Evolutionary conservation across 371 early-diverging fungal genomes (phyloP), one percentile per base, ranked within the genome.

Genomic region (Globomyces sp.): DNA sequence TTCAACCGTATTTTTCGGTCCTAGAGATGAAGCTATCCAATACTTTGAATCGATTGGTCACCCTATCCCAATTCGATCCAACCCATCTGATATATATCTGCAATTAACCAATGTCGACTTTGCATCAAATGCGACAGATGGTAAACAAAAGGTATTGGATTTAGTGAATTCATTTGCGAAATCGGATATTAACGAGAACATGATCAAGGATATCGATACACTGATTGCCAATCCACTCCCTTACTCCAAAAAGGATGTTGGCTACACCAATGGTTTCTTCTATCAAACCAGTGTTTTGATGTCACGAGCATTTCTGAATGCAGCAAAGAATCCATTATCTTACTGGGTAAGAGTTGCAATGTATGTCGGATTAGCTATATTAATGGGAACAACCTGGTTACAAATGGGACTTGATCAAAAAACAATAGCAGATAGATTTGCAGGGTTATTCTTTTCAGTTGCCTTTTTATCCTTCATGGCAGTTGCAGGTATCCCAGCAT

Each of bases 1-100:
- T 40, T 92, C 81, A 57, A 79, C 88, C 52, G 85, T 92, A 43
- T 96, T 90, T 70, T 90, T 91, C 10, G 94, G 94, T 0, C 73
- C 80, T n/a, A 57, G 40, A 2, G 80, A 84, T 8, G 78, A 60
- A 3, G 72, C 59, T n/a, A 57, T 58, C 37, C 11, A 41, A 43
- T 63, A 72, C 65, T 74, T 71, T 58, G 69, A 64, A 24, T 13
- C 58, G 0, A 44, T 60, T 57, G 78, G 77, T n/a, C 72, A 60
- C 64, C 48, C 64, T 8, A 36, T 70, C 11, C 81, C 81, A n/a
- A 49, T 63, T 41, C 62, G 70, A 61, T 71, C 71, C 48, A 79
- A 77, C 52, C 78, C 78, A 5, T 58, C 77, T 6, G 79, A 81
- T 58, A 70, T 67, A 48, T 73, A 76, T 40, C 57, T 81, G 55